Base-by-base conservation (phyloP, 192 early-diverging fungal species). In the Linnemannia hyalina region DNA sequence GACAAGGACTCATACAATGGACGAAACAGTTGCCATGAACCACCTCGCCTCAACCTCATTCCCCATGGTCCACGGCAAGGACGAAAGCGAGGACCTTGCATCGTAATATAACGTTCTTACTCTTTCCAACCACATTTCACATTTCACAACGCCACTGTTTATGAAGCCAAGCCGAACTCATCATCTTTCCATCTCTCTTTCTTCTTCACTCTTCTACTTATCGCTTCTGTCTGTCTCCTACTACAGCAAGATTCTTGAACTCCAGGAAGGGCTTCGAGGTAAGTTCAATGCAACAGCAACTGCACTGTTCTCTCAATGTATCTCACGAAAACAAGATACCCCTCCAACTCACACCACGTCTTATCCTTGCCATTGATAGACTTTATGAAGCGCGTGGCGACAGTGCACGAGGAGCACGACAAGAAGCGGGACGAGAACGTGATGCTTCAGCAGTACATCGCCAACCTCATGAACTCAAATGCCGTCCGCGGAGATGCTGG, bases 401-500 rank as follows among this genome's bases (percentile, higher is more conserved):
- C 84, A 38, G 84, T 86, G 38, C 84, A 86, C 41, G 79, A 81
- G 63, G 84, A 86, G 38, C 84, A 86, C 22, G 79, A 86, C 36
- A 86, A 86, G 79, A 86, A 86, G 60, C 74, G 75, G 71, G 84
- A 86, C 47, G 84, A 86, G 63, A 86, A 86, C 60, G 54, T 74
- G 38, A 81, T 86, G 84, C 54, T 86, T 1, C 84, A 86, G 22
- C 84, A 86, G 52, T 86, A 81, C 41, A 86, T 86, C 49, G 84
- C 84, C 68, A 86, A 86, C 52, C 49, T 86, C 26, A 86, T 86
- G 84, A 86, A 86, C 78, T 86, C 84, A 63, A 86, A 85, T 29
- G 83, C 83, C 6, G 83, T 85, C 41, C 77, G 83, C 22, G 83
- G 83, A n/a, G 83, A 85, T 42, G 44, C 57, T 63, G 73, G 72